A percentile compares a stretch with the other conserved stretches of the same genome.
Evolutionary conservation across 768 basidiomycete species (phyloP).

Genomic region (Tricholoma sp.): DNA sequence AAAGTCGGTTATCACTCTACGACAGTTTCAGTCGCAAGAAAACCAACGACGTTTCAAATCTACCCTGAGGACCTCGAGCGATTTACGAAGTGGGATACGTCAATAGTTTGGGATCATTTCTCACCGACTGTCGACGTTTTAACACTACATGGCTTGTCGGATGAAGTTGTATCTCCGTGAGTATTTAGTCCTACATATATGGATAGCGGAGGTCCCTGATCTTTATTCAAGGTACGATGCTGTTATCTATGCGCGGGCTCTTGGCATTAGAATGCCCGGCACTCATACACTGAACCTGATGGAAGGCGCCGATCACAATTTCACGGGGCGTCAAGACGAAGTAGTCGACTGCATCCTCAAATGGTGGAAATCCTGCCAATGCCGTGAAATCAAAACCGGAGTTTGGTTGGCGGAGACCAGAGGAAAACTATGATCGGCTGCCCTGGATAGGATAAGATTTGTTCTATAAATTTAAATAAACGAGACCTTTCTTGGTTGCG

Average conservation of each 20-base stretch:
- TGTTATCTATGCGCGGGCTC: slow-evolving; percentile 58
- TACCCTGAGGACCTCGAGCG: slow-evolving; percentile 54
- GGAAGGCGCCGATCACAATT: slow-evolving; percentile 79
- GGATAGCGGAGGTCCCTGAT: background rate
- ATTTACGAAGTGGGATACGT: slow-evolving; percentile 64
- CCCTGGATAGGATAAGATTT: no score
- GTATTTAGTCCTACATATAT: slow-evolving; percentile 18
- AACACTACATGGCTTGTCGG: slow-evolving; percentile 71
- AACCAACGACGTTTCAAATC: slow-evolving; percentile 46
- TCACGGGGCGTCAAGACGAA: slow-evolving; percentile 62
- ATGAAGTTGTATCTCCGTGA: slow-evolving; percentile 66
- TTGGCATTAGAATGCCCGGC: slow-evolving; percentile 54
- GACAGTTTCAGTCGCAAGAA: slow-evolving; percentile 62
- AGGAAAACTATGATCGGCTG: slow-evolving; percentile 36
- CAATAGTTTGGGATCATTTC: slow-evolving; percentile 64
- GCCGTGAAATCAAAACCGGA: slow-evolving; percentile 51
- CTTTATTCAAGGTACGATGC: slow-evolving; percentile 56
- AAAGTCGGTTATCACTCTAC: slow-evolving; percentile 59
- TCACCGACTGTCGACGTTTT: slow-evolving; percentile 62
- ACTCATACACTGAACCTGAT: slow-evolving; percentile 67
- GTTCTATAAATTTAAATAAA: no score
- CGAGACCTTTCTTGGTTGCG: no score
- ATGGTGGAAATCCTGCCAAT: slow-evolving; percentile 53
- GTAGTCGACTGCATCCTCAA: slow-evolving; percentile 62
- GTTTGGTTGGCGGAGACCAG: slow-evolving; percentile 57